Evolutionary conservation across 1,284 basidiomycete genomes (phyloP).

Genomic region (Ustilago nuda): DNA sequence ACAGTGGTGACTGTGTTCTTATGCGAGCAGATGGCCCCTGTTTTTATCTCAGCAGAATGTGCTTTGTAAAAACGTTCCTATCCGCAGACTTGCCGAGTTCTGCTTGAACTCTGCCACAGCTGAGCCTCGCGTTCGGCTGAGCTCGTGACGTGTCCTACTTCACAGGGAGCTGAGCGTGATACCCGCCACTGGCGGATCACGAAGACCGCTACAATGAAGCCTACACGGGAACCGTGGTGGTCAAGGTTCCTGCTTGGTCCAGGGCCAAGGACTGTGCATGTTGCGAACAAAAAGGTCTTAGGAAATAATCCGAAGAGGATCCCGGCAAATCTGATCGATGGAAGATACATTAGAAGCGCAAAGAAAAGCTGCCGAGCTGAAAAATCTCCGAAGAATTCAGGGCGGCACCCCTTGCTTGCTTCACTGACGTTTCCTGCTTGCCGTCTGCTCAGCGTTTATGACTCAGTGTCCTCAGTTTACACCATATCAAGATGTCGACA

Average conservation of each 20-base stretch:
- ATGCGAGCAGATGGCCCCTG: not conserved
- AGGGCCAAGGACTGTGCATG: no score
- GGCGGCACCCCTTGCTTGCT: conserved; percentile 14
- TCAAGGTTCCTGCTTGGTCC: not conserved
- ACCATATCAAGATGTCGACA: not conserved
- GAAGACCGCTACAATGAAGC: not conserved
- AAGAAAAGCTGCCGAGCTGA: not conserved
- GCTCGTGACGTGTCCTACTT: not conserved
- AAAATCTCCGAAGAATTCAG: conserved; percentile 30
- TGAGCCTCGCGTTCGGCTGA: not conserved
- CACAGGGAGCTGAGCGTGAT: not conserved
- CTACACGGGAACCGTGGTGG: not conserved
- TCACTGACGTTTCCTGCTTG: not conserved
- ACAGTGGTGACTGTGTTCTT: not conserved
- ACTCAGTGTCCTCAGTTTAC: not conserved
- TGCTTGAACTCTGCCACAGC: not conserved
- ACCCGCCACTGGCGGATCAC: not conserved
- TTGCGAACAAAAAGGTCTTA: not conserved
- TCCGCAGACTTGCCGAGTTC: not conserved
- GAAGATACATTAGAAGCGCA: not conserved
- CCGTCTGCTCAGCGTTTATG: not conserved
- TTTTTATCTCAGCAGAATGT: conserved; percentile 3
- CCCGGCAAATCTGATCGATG: not conserved
- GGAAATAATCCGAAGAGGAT: not conserved
- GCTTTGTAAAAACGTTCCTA: not conserved